Percentiles rank a stretch among this genome's conserved stretches.
Evolutionary conservation across 768 basidiomycete genomes (phyloP).

Genomic region (Fistulinella prunicolor): DNA sequence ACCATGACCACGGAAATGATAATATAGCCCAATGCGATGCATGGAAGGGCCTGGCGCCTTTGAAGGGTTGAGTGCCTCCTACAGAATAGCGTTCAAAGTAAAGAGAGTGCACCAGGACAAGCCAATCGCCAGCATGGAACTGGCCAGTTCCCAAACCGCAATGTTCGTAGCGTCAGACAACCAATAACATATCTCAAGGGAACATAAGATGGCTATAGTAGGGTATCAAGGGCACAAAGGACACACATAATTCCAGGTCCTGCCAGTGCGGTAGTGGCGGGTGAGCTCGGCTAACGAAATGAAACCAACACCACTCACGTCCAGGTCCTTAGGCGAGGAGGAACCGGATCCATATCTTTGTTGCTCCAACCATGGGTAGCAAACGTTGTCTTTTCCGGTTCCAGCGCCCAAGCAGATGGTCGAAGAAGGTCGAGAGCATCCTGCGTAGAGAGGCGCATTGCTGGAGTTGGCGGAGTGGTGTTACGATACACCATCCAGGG

Average conservation of each 20-base stretch:
- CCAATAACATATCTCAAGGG: conserved; percentile 28
- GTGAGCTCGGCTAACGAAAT: not conserved
- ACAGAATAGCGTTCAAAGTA: not conserved
- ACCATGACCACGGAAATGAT: conserved; percentile 74
- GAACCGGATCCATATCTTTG: conserved; percentile 76
- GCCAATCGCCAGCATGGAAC: conserved; percentile 72
- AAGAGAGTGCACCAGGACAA: conserved; percentile 53
- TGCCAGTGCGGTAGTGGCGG: conserved; percentile 1
- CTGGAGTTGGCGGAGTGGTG: not conserved
- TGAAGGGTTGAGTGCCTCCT: not conserved
- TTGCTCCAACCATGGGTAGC: conserved; percentile 67
- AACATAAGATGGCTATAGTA: conserved; percentile 16
- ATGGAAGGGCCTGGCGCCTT: conserved; percentile 65
- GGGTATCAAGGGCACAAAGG: conserved; percentile 36
- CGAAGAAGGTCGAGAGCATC: conserved; percentile 8
- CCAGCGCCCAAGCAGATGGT: conserved; percentile 20
- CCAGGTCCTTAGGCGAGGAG: conserved; percentile 60
- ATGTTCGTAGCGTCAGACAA: conserved; percentile 34
- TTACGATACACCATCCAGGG: not conserved
- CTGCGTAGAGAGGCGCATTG: conserved; percentile 9
- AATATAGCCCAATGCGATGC: conserved; percentile 68
- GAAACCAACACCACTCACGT: conserved; percentile 21
- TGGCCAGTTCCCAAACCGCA: conserved; percentile 50
- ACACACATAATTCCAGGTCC: conserved; percentile 65
- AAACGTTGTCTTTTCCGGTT: conserved; percentile 41